phyloP scores from a whole-genome alignment of 2,329 filamentous ascomycete genomes.

The Dothidotthia symphoricarpi region DNA sequence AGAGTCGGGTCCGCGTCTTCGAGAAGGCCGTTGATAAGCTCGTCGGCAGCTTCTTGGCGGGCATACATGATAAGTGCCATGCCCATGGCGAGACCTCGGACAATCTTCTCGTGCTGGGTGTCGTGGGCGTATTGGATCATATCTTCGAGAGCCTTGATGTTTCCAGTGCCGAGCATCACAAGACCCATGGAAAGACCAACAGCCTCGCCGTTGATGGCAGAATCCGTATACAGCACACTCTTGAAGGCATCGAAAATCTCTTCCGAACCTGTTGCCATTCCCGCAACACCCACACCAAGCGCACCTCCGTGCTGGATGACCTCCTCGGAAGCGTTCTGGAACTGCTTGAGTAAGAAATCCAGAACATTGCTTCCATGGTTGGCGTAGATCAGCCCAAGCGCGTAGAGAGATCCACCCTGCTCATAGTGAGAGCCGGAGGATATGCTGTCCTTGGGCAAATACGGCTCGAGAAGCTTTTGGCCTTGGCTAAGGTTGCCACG shows the following conservation, averaged over 20 bases:
- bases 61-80: slow-evolving; percentile 99
- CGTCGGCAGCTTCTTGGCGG: slow-evolving; percentile 89
- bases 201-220: slow-evolving; percentile 93
- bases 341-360: slow-evolving; percentile 73
- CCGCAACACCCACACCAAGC: slow-evolving; percentile 90
- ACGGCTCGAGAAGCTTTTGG: slow-evolving; percentile 88
- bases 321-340: slow-evolving; percentile 76
- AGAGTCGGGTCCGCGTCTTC: slow-evolving; percentile 92
- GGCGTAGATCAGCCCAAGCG: slow-evolving; percentile 92
- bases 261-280: slow-evolving; percentile 92
- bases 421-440: slow-evolving; percentile 84
- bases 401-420: slow-evolving; percentile 92
- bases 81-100: slow-evolving; percentile 88
- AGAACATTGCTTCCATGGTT: slow-evolving; percentile 93
- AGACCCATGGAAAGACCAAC: slow-evolving; percentile 95
- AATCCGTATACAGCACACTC: slow-evolving; percentile 85
- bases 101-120: slow-evolving; percentile 98
- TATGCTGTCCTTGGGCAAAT: slow-evolving; percentile 77
- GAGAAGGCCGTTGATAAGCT: slow-evolving; percentile 88
- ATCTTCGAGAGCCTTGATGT: slow-evolving; percentile 86
- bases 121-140: slow-evolving; percentile 99
- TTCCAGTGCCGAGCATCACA: slow-evolving; percentile 97
- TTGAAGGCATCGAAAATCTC: slow-evolving; percentile 90
- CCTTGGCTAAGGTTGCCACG: slow-evolving; percentile 92
- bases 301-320: slow-evolving; percentile 97